A percentile compares a stretch with the other conserved stretches of the same genome.
Conservation (phyloP, 73 alveolate species). For the Paramecium tetraurelia region DNA sequence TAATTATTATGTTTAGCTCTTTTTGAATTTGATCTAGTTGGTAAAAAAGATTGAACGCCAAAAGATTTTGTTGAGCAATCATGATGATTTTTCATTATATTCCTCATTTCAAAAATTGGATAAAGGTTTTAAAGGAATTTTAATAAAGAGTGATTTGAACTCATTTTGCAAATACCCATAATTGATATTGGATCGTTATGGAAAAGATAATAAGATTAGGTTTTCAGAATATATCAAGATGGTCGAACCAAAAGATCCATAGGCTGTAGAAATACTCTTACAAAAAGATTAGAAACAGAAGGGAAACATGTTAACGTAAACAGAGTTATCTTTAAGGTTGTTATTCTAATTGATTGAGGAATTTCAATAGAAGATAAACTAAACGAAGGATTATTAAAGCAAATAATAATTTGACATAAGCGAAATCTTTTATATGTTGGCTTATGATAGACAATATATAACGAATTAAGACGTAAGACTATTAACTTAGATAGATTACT, state of each 20-base stretch:
- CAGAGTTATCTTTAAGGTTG: background rate
- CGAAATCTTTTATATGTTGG: background rate
- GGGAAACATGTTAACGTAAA: background rate
- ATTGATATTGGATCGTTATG: background rate
- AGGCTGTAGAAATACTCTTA: background rate
- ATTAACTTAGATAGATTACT: background rate
- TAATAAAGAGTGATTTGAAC: background rate
- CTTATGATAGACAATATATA: background rate
- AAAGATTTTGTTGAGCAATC: background rate
- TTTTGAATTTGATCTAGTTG: background rate
- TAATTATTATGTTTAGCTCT: background rate
- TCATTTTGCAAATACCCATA: background rate
- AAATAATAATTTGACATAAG: background rate
- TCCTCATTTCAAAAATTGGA: background rate
- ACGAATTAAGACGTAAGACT: background rate
- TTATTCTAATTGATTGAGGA: background rate
- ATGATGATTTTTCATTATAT: background rate
- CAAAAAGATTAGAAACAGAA: background rate
- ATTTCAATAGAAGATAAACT: background rate
- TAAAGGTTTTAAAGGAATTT: background rate
- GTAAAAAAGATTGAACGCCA: background rate
- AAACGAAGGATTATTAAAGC: background rate
- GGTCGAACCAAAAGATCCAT: background rate
- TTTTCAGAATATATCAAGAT: background rate
- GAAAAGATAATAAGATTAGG: background rate